Base-by-base conservation (phyloP, 495 filamentous ascomycete species). In the Aspergillus kassunensis region DNA sequence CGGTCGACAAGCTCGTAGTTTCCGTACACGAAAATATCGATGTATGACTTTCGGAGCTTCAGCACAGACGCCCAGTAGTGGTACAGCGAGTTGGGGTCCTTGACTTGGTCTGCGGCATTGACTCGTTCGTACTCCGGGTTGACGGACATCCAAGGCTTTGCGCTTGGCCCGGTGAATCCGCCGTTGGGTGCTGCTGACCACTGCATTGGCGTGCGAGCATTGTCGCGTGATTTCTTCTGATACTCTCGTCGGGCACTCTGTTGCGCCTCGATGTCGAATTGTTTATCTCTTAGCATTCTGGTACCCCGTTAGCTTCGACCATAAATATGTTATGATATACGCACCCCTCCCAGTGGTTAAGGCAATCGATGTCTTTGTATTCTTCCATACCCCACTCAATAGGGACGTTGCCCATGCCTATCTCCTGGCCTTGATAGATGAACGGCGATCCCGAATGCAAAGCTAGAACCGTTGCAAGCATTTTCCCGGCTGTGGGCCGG, bases 351-450 rank as follows among this genome's bases (percentile, higher is more conserved):
- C 81, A 87, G 45, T 84, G 84, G 55, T 84, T 86, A 4, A 82
- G 61, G 25, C 79, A 80, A 56, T 88, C 87, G 44, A 89, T 76
- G 57, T 91, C 88, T 55, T 84, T 81, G 65, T 86, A 90, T 47
- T 88, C 79, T 12, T 80, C 77, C 20, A 88, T 83, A 0, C 63
- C 69, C 87, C 86, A 90, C 15, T 70, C 57, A 3, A 59, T 53
- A 0, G 88, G 85, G 20, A 87, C 77, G 59, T 91, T 90, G 27
- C 77, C 74, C 82, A 89, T 89, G 1, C 85, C 88, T 13, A 91
- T 66, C 55, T 91, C 87, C 57, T 91, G 84, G 8, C 88, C 88
- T 56, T 91, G 86, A 54, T 87, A 90, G 5, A 90, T 59, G 60
- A 87, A 91, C 1, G 86, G 72, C 0, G 87, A 89, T 2, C 88